phyloP scores from a whole-genome alignment of 2,329 filamentous ascomycete species.

The Ceratocystis albifundus region DNA sequence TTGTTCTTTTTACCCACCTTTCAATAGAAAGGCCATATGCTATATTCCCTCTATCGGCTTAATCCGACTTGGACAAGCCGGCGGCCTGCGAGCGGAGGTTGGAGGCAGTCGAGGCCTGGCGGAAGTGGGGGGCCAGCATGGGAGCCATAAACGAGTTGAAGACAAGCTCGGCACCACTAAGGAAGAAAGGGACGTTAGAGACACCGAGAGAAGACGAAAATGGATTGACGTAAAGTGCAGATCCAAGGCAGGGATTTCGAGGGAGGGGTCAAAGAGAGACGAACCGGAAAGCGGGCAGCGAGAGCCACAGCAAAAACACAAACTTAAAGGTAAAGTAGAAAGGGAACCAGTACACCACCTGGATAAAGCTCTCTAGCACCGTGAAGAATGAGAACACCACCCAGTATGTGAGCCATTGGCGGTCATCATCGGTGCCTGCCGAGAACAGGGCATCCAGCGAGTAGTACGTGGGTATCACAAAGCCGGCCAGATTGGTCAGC shows the following conservation, averaged over 20 bases:
- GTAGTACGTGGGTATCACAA: conserved; percentile 74
- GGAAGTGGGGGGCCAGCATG: conserved; percentile 86
- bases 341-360: conserved; percentile 86
- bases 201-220: no score
- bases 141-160: conserved; percentile 94
- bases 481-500: conserved; percentile 76
- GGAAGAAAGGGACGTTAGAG: not conserved
- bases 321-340: conserved; percentile 99
- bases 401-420: conserved; percentile 82
- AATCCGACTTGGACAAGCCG: conserved; percentile 60
- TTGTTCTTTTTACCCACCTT: not conserved
- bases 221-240: no score
- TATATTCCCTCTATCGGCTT: conserved; percentile 29
- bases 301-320: conserved; percentile 91
- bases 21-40: no score
- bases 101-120: conserved; percentile 60
- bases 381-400: conserved; percentile 75
- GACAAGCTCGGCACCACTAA: conserved; percentile 84
- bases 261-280: conserved; percentile 31
- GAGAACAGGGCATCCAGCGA: conserved; percentile 69
- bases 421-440: conserved; percentile 60
- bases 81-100: conserved; percentile 74
- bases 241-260: conserved; percentile 5
- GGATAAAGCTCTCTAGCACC: conserved; percentile 71
- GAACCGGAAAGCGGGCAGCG: conserved; percentile 86